Conservation (phyloP, 164 flowering plant species). For the Aristolochia fimbriata region DNA sequence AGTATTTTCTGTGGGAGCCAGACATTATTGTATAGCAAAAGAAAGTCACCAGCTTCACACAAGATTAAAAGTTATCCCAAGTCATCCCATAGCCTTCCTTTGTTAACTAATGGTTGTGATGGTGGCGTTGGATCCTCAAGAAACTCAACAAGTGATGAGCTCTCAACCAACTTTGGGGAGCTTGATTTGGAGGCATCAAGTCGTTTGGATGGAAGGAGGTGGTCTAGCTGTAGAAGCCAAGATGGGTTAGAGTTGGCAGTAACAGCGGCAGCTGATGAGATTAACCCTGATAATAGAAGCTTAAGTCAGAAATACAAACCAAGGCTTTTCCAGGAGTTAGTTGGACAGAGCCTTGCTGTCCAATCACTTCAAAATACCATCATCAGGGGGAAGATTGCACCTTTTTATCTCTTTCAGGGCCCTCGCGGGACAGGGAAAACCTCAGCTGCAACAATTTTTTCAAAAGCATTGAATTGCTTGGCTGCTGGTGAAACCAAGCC, state of each 20-base stretch:
- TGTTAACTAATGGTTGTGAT: slow-evolving; percentile 47
- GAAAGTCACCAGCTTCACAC: slow-evolving; percentile 23
- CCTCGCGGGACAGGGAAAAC: slow-evolving; percentile 98
- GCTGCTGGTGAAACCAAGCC: slow-evolving; percentile 63
- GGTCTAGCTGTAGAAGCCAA: slow-evolving; percentile 87
- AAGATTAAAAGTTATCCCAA: slow-evolving; percentile 33
- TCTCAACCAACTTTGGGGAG: slow-evolving; percentile 81
- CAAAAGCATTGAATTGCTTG: slow-evolving; percentile 80
- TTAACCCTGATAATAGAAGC: slow-evolving; percentile 49
- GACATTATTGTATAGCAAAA: slow-evolving; percentile 24
- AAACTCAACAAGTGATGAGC: slow-evolving; percentile 69
- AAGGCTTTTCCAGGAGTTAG: slow-evolving; percentile 64
- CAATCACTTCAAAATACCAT: slow-evolving; percentile 71
- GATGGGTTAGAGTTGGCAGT: slow-evolving; percentile 52
- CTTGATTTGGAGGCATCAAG: slow-evolving; percentile 90
- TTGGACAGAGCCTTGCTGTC: slow-evolving; percentile 84
- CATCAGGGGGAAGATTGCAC: slow-evolving; percentile 64
- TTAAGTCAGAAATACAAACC: slow-evolving; percentile 90
- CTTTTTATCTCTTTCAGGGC: slow-evolving; percentile 92
- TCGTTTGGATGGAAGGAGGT: slow-evolving; percentile 87
- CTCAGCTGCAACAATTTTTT: slow-evolving; percentile 73
- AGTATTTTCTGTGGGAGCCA: slow-evolving; percentile 69
- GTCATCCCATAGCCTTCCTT: slow-evolving; percentile 52
- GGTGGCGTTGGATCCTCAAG: slow-evolving; percentile 46
- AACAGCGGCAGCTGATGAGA: slow-evolving; percentile 38